A percentile compares a stretch with the other conserved stretches of the same genome.
Conservation (phyloP, 2,329 filamentous ascomycete genomes). For the Paracorniculantispora psalliotae region DNA sequence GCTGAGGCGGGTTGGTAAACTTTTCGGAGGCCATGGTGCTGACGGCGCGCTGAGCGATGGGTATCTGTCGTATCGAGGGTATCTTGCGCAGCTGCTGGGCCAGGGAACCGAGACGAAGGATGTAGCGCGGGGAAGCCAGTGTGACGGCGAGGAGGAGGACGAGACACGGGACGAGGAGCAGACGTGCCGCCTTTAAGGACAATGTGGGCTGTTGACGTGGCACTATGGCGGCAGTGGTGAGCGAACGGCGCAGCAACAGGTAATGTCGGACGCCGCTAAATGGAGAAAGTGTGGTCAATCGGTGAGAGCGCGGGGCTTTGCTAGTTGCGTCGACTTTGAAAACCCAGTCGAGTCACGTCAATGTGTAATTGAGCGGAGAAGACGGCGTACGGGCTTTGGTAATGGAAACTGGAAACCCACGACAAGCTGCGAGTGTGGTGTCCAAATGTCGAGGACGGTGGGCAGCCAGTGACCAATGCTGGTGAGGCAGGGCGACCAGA, state of each 20-base stretch:
- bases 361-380: slow-evolving; percentile 2
- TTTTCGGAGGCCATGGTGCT: slow-evolving; percentile 61
- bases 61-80: slow-evolving; percentile 25
- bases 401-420: slow-evolving; percentile 8
- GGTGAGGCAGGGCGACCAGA: neutral
- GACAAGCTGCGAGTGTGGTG: neutral
- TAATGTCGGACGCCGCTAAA: neutral
- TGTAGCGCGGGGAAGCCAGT: slow-evolving; percentile 60
- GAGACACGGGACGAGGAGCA: slow-evolving; percentile 45
- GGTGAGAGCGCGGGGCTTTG: neutral
- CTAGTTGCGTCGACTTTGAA: neutral
- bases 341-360: neutral
- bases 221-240: neutral
- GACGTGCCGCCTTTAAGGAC: slow-evolving; percentile 23
- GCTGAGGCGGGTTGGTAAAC: slow-evolving; percentile 71
- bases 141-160: slow-evolving; percentile 57
- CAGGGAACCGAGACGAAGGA: slow-evolving; percentile 54
- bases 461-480: slow-evolving; percentile 2
- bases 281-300: neutral
- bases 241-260: neutral
- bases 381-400: neutral
- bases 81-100: slow-evolving; percentile 48
- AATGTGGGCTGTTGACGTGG: slow-evolving; percentile 16
- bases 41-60: slow-evolving; percentile 29
- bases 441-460: neutral